Evolutionary conservation across 441 rosid species (phyloP).

Genomic region (Pelargonium hybrid): DNA sequence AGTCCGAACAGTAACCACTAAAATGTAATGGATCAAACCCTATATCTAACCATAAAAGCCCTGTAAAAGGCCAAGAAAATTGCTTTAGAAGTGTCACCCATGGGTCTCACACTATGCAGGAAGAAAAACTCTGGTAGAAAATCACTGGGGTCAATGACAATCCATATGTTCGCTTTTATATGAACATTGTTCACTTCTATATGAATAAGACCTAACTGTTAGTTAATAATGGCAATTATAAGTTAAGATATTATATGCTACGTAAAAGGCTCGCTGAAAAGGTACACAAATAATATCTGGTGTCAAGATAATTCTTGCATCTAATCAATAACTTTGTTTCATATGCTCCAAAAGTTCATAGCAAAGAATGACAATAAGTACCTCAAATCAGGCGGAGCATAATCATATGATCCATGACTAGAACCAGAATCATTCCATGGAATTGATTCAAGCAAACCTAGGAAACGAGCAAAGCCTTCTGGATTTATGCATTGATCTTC

Average conservation of each 20-base stretch:
- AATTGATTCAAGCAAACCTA: slow-evolving; percentile 79
- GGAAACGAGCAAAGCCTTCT: slow-evolving; percentile 64
- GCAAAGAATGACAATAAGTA: slow-evolving; percentile 20
- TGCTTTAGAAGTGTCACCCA: too few species aligned
- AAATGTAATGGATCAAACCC: too few species aligned
- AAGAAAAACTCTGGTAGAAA: too few species aligned
- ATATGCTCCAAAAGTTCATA: slow-evolving; percentile 3
- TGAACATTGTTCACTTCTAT: too few species aligned
- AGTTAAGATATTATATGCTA: not conserved
- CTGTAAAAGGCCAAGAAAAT: too few species aligned
- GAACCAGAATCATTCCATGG: slow-evolving; percentile 63
- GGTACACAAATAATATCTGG: not conserved
- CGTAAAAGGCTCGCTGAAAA: not conserved
- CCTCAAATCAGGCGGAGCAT: slow-evolving; percentile 56
- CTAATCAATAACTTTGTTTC: slow-evolving; percentile 6
- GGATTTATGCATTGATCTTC: slow-evolving; percentile 65
- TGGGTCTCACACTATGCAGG: too few species aligned
- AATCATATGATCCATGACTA: slow-evolving; percentile 46
- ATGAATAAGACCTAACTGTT: not conserved
- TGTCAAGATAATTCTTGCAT: not conserved
- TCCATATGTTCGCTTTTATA: too few species aligned
- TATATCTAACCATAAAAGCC: too few species aligned
- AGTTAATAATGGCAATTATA: slow-evolving; percentile 5
- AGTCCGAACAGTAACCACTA: too few species aligned
- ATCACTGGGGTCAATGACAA: too few species aligned